Evolutionary conservation across 495 filamentous ascomycete species (phyloP), one percentile per base, ranked within the genome.

Genomic region (Penicillium antarcticum): DNA sequence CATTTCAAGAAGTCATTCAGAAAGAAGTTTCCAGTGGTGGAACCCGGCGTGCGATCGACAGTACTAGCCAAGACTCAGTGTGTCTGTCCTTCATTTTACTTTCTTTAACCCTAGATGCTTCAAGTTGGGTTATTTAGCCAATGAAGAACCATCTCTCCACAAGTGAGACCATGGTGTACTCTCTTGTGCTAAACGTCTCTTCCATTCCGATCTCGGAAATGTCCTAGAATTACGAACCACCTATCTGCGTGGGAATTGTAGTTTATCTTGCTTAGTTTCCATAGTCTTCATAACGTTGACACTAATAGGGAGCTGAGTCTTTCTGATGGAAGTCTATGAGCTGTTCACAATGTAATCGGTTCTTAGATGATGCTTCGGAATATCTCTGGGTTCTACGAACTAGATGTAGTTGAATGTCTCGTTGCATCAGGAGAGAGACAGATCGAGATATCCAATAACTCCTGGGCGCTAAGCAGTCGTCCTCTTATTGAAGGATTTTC

Each of bases 21-120:
- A 7, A 29, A 29, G 14, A 54, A 32, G 61, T 56, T 54, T 46
- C 58, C 52, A 53, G 42, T 53, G 51, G 43, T 51, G 35, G 45
- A 44, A 56, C 57, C 58, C 55, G 53, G 53, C 56, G 29, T 45
- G 43, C 2, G 58, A 63, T 65, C 49, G 55, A 53, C 57, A 56
- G 32, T 50, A 44, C 48, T 57, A 56, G 62, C 51, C 48, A 45
- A 56, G 45, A 44, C 54, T 32, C 42, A 19, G 12, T 17, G 12
- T 17, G 31, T 45, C 41, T 48, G 51, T 58, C 57, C 55, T 63
- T 53, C 53, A 60, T 56, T 32, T 54, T 49, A 60, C 37, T 36
- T 18, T 48, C 32, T 32, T 57, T 24, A 32, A 33, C 42, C 38
- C 10, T 43, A 24, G 12, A 48, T 34, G 56, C 57, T 58, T 58